A percentile compares a stretch with the other conserved stretches of the same genome.
Conservation (phyloP, 2,329 filamentous ascomycete species). For the Ascochyta viciae-villosae region DNA sequence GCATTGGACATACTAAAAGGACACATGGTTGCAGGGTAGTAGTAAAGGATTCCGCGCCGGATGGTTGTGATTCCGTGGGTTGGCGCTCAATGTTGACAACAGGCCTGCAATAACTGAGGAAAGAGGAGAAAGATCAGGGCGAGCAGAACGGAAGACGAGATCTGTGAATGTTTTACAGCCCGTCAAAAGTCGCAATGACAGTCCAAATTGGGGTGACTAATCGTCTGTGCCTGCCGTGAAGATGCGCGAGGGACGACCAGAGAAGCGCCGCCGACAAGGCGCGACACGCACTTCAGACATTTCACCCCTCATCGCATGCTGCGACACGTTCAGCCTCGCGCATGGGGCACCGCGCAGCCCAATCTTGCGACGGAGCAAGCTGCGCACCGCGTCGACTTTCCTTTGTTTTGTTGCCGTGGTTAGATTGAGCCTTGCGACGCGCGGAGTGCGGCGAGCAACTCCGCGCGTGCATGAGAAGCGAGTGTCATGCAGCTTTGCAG, state of each 20-base stretch:
- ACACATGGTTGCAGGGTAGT: conserved; percentile 39
- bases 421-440: conserved; percentile 19
- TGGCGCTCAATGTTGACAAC: conserved; percentile 21
- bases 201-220: conserved; percentile 32
- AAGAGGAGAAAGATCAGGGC: conserved; percentile 26
- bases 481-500: conserved; percentile 20
- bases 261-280: conserved; percentile 8
- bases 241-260: conserved; percentile 9
- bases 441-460: conserved; percentile 21
- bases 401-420: conserved; percentile 17
- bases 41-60: conserved; percentile 41
- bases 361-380: conserved; percentile 7
- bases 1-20: conserved; percentile 40
- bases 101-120: conserved; percentile 29
- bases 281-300: conserved; percentile 40
- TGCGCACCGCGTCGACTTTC: conserved; percentile 33
- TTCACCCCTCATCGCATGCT: conserved; percentile 38
- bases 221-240: conserved; percentile 34
- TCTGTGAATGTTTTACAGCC: conserved; percentile 46
- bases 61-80: conserved; percentile 31
- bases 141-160: conserved; percentile 43
- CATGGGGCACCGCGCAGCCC: conserved; percentile 15
- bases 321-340: conserved; percentile 29
- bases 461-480: conserved; percentile 31
- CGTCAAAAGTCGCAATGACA: conserved; percentile 31